Conservation (phyloP, 129 eudicot genomes). For the Logfia minima region DNA sequence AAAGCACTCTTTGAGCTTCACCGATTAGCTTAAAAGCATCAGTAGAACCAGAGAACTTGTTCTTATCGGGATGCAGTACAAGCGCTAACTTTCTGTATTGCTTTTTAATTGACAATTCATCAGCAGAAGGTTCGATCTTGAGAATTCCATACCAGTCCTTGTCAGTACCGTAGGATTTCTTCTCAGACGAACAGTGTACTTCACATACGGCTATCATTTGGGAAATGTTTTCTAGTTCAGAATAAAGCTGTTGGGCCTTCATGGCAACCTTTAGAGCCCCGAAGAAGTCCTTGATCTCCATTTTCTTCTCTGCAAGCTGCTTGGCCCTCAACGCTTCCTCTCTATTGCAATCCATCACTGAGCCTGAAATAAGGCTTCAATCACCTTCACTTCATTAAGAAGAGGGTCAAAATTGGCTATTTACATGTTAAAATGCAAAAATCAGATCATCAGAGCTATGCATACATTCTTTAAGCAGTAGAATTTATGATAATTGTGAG, state of each 20-base stretch:
- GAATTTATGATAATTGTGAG: not conserved
- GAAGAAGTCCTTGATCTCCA: constrained; percentile 55
- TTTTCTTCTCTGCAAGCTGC: constrained; percentile 52
- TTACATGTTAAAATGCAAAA: constrained; percentile 16
- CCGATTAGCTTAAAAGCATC: constrained; percentile 66
- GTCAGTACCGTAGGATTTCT: constrained; percentile 43
- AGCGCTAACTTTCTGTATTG: constrained; percentile 65
- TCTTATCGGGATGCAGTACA: constrained; percentile 74
- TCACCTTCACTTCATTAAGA: constrained; percentile 15
- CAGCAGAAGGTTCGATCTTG: constrained; percentile 46
- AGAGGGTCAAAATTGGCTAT: not conserved
- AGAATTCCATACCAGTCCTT: constrained; percentile 69
- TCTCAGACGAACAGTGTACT: constrained; percentile 55
- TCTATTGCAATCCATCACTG: constrained; percentile 62
- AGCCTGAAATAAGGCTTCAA: constrained; percentile 23
- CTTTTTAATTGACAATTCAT: constrained; percentile 52
- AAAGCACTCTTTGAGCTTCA: constrained; percentile 68
- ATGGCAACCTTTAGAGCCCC: constrained; percentile 51
- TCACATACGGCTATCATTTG: constrained; percentile 60
- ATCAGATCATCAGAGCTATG: not conserved
- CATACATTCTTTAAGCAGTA: not conserved
- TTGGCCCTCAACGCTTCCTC: constrained; percentile 66
- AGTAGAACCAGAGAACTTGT: constrained; percentile 59
- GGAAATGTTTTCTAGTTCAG: constrained; percentile 53
- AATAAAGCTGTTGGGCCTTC: constrained; percentile 61